Base-by-base conservation (phyloP, 371 early-diverging fungal genomes). In the Blastocladiella emersonii region DNA sequence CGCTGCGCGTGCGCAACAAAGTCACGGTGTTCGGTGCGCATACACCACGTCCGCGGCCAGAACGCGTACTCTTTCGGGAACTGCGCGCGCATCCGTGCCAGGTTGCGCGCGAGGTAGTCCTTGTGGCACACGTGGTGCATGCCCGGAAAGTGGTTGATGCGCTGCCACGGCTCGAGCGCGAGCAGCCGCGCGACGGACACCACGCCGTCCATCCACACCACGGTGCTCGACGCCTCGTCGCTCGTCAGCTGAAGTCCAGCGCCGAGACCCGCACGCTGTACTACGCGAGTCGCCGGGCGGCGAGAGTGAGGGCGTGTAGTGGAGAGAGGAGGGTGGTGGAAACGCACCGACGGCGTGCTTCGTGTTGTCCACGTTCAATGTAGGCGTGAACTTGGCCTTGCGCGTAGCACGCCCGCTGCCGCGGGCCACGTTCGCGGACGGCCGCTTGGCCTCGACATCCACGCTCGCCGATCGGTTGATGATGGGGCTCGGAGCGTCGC, bases 111-210 rank as follows among this genome's bases (percentile, higher is more conserved):
- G 0, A 80, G 69, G 32, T 69, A 56, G 63, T 78, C 75, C 63
- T 80, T 80, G 23, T 77, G 70, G 57, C 81, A 80, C 35, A 80
- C 77, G 34, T 75, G 74, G 55, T 77, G 73, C 81, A 80, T 80
- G 8, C 79, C 81, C 3, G 80, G 80, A 56, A 80, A 80, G 63
- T 80, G 80, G 61, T 80, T 80, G 66, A 80, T 78, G 32, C 34
- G 39, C 34, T 36, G 34, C 43, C 45, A 60, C 3, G 61, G 61
- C 12, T 37, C 23, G 17, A 57, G 37, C 8, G 17, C 27, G 1
- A 57, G 37, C n/a, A 57, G 30, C n/a, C n/a, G 34, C 23, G 23
- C 34, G 34, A 56, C 30, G 34, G 56, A 17, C 13, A 56, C 56
- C 17, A 34, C 56, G 15, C 56, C 56, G 56, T 56, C 56, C 34